A percentile compares a stretch with the other conserved stretches of the same genome.
Conservation (phyloP, 1,284 basidiomycete species). For the Rhodotorula sp. region DNA sequence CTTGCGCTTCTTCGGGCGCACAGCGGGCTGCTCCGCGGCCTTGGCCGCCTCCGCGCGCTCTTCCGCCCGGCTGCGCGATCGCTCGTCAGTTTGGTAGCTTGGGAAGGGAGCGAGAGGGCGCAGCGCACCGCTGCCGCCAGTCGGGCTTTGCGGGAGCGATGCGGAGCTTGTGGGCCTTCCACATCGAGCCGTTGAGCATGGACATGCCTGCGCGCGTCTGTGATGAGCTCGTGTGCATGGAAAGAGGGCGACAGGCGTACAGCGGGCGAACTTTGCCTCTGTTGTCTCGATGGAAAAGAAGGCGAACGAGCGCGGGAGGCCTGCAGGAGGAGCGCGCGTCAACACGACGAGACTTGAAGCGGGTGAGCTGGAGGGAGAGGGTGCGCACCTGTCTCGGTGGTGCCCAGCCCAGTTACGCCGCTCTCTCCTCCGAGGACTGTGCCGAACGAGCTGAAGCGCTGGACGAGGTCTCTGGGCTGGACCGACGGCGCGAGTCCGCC, state of each 20-base stretch:
- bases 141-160: constrained; percentile 36
- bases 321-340: constrained; percentile 2
- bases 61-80: constrained; percentile 11
- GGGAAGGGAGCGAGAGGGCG: rapidly evolving
- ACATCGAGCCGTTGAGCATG: constrained; percentile 40
- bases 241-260: constrained; percentile 1
- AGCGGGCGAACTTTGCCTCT: constrained; percentile 30
- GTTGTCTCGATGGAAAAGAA: constrained; percentile 39
- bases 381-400: constrained; percentile 20
- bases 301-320: constrained; percentile 29
- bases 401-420: constrained; percentile 30
- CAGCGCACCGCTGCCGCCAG: constrained; percentile 27
- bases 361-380: too few species aligned
- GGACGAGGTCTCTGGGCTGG: constrained; percentile 29
- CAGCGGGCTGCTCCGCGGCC: neutral
- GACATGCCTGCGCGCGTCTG: constrained; percentile 32
- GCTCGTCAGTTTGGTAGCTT: neutral
- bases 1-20: constrained; percentile 33
- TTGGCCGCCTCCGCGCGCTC: constrained; percentile 15
- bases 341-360: neutral
- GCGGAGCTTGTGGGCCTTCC: constrained; percentile 43
- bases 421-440: constrained; percentile 16
- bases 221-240: neutral
- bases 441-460: constrained; percentile 39
- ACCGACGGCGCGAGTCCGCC: constrained; percentile 33